phyloP scores from a whole-genome alignment of 495 filamentous ascomycete genomes.

The Xylaria nigripes region DNA sequence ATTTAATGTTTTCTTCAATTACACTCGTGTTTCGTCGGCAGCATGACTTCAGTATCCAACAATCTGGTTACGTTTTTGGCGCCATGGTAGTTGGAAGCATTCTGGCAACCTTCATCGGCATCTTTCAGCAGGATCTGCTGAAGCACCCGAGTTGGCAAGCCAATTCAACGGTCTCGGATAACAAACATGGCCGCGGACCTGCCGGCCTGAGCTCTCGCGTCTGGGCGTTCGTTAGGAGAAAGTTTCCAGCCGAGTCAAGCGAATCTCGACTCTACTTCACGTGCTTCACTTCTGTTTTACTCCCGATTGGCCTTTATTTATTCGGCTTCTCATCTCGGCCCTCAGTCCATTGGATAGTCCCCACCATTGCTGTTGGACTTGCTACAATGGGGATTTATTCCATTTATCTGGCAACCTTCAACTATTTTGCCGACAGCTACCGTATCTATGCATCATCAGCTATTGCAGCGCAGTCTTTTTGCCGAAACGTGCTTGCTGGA shows the following conservation, averaged over 20 bases:
- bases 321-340: slow-evolving; percentile 73
- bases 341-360: slow-evolving; percentile 68
- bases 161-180: slow-evolving; percentile 34
- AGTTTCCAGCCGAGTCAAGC: slow-evolving; percentile 47
- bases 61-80: slow-evolving; percentile 63
- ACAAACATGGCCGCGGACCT: neutral
- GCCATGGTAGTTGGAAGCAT: slow-evolving; percentile 62
- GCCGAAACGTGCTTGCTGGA: slow-evolving; percentile 77
- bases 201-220: slow-evolving; percentile 5
- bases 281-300: slow-evolving; percentile 57
- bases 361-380: slow-evolving; percentile 58
- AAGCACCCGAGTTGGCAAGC: slow-evolving; percentile 34
- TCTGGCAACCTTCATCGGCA: slow-evolving; percentile 62
- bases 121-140: slow-evolving; percentile 56
- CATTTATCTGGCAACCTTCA: slow-evolving; percentile 86
- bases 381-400: slow-evolving; percentile 84
- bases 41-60: slow-evolving; percentile 59
- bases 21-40: slow-evolving; percentile 67
- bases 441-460: slow-evolving; percentile 78
- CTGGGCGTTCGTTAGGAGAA: slow-evolving; percentile 32
- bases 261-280: slow-evolving; percentile 79
- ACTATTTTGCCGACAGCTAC: slow-evolving; percentile 90
- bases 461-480: slow-evolving; percentile 78
- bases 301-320: slow-evolving; percentile 59
- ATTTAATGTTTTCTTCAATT: slow-evolving; percentile 71